Evolutionary conservation across 768 basidiomycete species (phyloP), one percentile per base, ranked within the genome.

Genomic region (Cyclocybe aegerita): DNA sequence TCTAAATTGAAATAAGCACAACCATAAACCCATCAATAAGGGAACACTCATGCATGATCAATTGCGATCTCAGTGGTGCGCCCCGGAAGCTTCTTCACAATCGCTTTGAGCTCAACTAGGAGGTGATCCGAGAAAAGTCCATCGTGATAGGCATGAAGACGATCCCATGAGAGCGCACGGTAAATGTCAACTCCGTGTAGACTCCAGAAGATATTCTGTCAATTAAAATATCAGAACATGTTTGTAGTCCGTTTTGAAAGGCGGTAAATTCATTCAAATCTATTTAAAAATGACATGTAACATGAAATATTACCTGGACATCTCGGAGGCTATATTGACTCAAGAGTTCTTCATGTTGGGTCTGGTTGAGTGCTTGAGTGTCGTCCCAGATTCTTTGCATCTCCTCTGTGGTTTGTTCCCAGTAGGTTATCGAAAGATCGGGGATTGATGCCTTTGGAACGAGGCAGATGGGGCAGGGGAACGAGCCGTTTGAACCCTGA

Each of bases 391-490:
- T 34, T 3, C 51, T 50, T 14, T 63, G 23, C 49, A 60, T 63
- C 2, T 47, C 12, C 14, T 44, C 34, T 14, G 58, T 23, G 0
- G 62, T 62, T 3, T 64, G 54, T 6, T 59, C 15, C 2, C 48
- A 35, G 46, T 56, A 63, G 10, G 16, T 41, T 14, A 40, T 41
- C 0, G 53, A 35, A 2, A 69, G 52, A 37, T 70, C 49, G 2
- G 57, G 46, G 1, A 66, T 64, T 0, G 68, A 42, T 0, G 64
- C 58, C 0, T 55, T 36, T 0, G 65, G 69, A 1, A 76, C 69
- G 0, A 70, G 47, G 58, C 74, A 77, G 0, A 71, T 46, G 0
- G 70, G 70, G 49, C 73, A 76, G 0, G 73, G 75, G 30, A 53
- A 67, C 9, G 58, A 51, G 29, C 62, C 60, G 1, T 45, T 43